phyloP scores from a whole-genome alignment of 345 rosid species.

The Salix caprea region DNA sequence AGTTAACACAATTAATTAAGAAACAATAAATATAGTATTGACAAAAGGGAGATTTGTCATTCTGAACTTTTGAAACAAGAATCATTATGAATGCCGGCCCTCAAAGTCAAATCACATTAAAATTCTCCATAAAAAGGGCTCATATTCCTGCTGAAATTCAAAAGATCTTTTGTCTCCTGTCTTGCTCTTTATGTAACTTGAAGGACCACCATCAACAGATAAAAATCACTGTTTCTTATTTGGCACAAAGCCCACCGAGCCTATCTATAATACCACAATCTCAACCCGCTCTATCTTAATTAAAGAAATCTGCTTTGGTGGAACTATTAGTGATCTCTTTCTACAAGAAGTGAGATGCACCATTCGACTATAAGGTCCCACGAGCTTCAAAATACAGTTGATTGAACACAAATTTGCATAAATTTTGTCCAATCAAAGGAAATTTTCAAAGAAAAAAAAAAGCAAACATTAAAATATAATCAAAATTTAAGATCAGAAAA shows the following conservation, averaged over 20 bases:
- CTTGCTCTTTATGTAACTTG: background rate
- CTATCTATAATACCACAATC: background rate
- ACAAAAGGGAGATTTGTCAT: background rate
- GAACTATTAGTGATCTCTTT: background rate
- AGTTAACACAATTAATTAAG: background rate
- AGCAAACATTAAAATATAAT: background rate
- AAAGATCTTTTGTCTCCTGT: background rate
- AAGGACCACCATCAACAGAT: background rate
- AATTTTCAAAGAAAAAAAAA: background rate
- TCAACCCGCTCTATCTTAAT: background rate
- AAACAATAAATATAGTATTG: background rate
- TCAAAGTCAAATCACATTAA: background rate
- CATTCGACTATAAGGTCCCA: background rate
- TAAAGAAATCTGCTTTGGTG: background rate
- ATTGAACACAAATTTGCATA: background rate
- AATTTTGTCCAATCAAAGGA: background rate
- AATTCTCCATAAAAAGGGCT: background rate
- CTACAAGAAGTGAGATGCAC: background rate
- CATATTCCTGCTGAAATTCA: background rate
- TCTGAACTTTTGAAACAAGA: background rate
- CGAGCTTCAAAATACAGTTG: background rate
- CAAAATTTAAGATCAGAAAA: constrained; percentile 5
- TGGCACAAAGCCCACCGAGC: background rate
- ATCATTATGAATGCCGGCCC: background rate
- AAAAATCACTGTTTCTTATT: background rate